A percentile compares a stretch with the other conserved stretches of the same genome.
Conservation (phyloP, 2,329 filamentous ascomycete genomes). For the Zasmidium citrigriseum region DNA sequence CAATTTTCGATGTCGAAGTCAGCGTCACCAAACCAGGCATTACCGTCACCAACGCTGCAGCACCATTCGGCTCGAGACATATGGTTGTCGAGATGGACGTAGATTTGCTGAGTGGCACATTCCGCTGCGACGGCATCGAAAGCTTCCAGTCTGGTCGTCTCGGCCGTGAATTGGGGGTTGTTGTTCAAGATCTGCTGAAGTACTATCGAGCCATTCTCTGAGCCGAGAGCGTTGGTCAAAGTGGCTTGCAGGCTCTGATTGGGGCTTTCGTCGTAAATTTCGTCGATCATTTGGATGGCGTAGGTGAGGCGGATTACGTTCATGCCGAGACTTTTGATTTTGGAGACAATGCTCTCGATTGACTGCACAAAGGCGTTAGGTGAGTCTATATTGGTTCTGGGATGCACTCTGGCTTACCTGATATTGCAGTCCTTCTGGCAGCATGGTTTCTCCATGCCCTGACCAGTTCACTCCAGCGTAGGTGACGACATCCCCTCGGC, state of each 20-base stretch:
- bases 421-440: conserved; percentile 66
- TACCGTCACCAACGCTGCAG: conserved; percentile 49
- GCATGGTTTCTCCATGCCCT: conserved; percentile 62
- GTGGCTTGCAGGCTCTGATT: conserved; percentile 21
- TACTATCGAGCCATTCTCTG: conserved; percentile 54
- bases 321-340: conserved; percentile 62
- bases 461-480: conserved; percentile 64
- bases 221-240: conserved; percentile 44
- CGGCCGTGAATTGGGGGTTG: conserved; percentile 56
- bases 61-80: conserved; percentile 61
- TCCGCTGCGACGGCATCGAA: conserved; percentile 56
- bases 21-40: conserved; percentile 54
- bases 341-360: conserved; percentile 55
- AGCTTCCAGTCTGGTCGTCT: conserved; percentile 48
- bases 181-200: conserved; percentile 57
- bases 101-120: conserved; percentile 54
- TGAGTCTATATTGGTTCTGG: conserved; percentile 24
- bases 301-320: conserved; percentile 65
- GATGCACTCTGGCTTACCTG: conserved; percentile 44
- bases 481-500: conserved; percentile 37
- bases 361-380: conserved; percentile 47
- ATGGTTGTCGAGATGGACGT: conserved; percentile 65
- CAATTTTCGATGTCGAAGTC: conserved; percentile 62
- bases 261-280: conserved; percentile 20
- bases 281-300: conserved; percentile 65